These are phyloP conservation scores for Gillenia trifoliata DNA, from an alignment of 306 rosid species.

Conservation along the genomic window DNA sequence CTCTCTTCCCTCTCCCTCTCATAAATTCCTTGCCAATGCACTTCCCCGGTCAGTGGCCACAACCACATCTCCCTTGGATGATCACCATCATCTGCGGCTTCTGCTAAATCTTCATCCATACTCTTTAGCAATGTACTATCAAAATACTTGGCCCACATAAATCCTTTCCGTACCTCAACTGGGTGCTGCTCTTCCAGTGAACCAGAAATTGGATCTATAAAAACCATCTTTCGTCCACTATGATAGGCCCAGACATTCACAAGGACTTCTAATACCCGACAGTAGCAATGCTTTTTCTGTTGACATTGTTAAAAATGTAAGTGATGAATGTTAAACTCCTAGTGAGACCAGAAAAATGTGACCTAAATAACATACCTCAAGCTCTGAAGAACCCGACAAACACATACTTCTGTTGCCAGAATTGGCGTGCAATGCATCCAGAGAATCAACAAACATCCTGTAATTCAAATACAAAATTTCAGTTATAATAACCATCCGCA, in stretches of 20 bases:
- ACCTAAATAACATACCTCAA: slow-evolving; percentile 54
- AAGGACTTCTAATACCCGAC: slow-evolving; percentile 80
- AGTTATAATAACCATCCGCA: slow-evolving; percentile 16
- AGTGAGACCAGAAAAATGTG: slow-evolving; percentile 6
- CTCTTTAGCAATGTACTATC: slow-evolving; percentile 60
- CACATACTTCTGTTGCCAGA: slow-evolving; percentile 39
- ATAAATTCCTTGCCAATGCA: slow-evolving; percentile 91
- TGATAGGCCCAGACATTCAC: slow-evolving; percentile 97
- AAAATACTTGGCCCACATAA: slow-evolving; percentile 85
- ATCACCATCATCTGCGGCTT: slow-evolving; percentile 90
- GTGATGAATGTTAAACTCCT: slow-evolving; percentile 16
- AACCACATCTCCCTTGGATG: slow-evolving; percentile 62
- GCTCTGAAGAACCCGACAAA: slow-evolving; percentile 66
- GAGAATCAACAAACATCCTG: slow-evolving; percentile 92
- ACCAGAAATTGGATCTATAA: slow-evolving; percentile 67
- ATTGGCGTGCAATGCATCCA: slow-evolving; percentile 64
- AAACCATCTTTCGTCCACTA: slow-evolving; percentile 86
- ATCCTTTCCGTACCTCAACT: slow-evolving; percentile 59
- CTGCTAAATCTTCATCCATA: slow-evolving; percentile 95
- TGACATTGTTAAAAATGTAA: slow-evolving; percentile 3
- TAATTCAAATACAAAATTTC: slow-evolving; percentile 26
- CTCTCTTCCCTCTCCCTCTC: slow-evolving; percentile 94
- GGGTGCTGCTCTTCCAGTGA: slow-evolving; percentile 80
- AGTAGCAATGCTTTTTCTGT: slow-evolving; percentile 83
- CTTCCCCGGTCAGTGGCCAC: slow-evolving; percentile 95